Evolutionary conservation across 306 rosid genomes (phyloP).

Genomic region (Dalbergia oliveri): DNA sequence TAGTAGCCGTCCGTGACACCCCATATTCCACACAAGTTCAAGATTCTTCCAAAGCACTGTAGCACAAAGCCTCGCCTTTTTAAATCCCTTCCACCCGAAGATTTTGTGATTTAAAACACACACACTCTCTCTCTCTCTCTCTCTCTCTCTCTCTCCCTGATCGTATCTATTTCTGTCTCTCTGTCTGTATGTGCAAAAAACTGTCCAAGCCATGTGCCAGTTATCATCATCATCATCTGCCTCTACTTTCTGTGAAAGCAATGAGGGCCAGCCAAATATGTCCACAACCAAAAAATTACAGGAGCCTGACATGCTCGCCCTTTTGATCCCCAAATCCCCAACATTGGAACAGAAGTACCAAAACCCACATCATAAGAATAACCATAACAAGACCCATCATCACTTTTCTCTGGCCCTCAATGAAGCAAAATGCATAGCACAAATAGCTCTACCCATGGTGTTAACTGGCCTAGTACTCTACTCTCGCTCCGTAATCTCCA

Average conservation of each 20-base stretch:
- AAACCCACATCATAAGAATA: constrained; percentile 3
- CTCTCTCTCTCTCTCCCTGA: neutral
- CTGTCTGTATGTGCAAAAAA: constrained; percentile 11
- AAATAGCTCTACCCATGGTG: constrained; percentile 76
- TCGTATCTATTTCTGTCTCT: neutral
- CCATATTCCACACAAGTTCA: constrained; percentile 11
- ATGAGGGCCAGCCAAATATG: constrained; percentile 44
- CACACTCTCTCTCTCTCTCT: constrained; percentile 1
- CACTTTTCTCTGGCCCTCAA: constrained; percentile 42
- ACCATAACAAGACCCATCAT: constrained; percentile 9
- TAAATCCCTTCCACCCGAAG: constrained; percentile 41
- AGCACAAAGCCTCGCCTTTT: constrained; percentile 18
- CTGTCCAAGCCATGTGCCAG: constrained; percentile 48
- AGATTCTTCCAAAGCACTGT: neutral
- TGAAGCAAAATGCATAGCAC: constrained; percentile 64
- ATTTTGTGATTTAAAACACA: constrained; percentile 14
- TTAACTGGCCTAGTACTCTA: constrained; percentile 76
- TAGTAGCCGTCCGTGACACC: constrained; percentile 49
- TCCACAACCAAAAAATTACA: constrained; percentile 39
- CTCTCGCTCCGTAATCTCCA: constrained; percentile 87
- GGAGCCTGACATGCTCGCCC: constrained; percentile 44
- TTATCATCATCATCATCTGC: constrained; percentile 44
- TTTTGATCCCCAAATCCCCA: constrained; percentile 61
- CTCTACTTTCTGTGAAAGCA: constrained; percentile 36
- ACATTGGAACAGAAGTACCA: constrained; percentile 38